Evolutionary conservation across 805 yeast genomes (phyloP).

Genomic region (Yarrowia sp.): DNA sequence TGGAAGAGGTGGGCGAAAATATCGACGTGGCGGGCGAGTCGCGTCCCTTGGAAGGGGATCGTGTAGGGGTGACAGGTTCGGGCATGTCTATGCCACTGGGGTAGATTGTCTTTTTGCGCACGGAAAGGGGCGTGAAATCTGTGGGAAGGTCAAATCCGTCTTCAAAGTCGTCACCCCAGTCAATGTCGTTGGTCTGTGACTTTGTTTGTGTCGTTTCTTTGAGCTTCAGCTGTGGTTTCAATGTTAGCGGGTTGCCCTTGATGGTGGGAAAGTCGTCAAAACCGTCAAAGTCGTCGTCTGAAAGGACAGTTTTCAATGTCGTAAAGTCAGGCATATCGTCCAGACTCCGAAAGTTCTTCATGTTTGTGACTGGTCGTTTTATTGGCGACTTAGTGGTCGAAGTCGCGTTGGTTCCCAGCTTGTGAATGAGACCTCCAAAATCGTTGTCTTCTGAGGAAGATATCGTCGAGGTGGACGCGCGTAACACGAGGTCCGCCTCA

Average conservation of each 20-base stretch:
- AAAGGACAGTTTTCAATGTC: slow-evolving; percentile 5
- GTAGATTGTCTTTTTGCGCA: slow-evolving; percentile 3
- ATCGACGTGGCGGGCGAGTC: slow-evolving; percentile 9
- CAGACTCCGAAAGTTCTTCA: slow-evolving; percentile 3
- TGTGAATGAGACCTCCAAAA: neutral
- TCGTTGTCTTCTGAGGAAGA: slow-evolving; percentile 10
- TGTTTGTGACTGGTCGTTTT: neutral
- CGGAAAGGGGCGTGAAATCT: slow-evolving; percentile 7
- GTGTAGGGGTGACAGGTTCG: neutral
- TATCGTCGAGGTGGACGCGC: slow-evolving; percentile 19
- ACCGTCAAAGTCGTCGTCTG: neutral
- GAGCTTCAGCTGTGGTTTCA: neutral
- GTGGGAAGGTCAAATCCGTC: slow-evolving; percentile 17
- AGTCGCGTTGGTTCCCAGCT: neutral
- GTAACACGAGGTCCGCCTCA: slow-evolving; percentile 20
- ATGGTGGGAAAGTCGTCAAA: slow-evolving; percentile 9
- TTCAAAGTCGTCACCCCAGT: slow-evolving; percentile 13
- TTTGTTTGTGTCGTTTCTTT: neutral
- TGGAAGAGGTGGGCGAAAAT: slow-evolving; percentile 5
- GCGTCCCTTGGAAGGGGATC: neutral
- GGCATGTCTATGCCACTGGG: slow-evolving; percentile 8
- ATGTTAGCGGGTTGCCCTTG: neutral
- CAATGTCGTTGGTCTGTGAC: neutral
- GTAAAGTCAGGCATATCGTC: slow-evolving; percentile 12
- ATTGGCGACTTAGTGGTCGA: slow-evolving; percentile 2